phyloP scores from a whole-genome alignment of 2,329 filamentous ascomycete species.

The Hypoxylon sp. region DNA sequence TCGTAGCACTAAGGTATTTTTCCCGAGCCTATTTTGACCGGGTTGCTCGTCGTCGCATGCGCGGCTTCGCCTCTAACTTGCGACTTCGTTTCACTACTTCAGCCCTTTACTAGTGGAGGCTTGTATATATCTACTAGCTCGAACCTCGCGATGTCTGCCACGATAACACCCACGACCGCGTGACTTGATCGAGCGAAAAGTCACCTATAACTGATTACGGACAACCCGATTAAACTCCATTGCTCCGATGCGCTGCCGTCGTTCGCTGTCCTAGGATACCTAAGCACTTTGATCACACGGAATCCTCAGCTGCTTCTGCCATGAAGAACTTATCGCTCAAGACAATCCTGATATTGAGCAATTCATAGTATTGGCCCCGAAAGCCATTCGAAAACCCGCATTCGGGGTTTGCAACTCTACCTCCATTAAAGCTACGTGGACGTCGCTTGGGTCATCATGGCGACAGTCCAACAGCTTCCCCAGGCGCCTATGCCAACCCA shows the following conservation, averaged over 20 bases:
- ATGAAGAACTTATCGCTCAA: slow-evolving; percentile 38
- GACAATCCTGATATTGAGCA: slow-evolving; percentile 23
- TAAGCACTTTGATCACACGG: slow-evolving; percentile 26
- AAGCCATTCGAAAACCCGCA: slow-evolving; percentile 15
- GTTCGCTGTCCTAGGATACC: slow-evolving; percentile 19
- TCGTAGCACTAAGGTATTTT: slow-evolving; percentile 32
- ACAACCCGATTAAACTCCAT: slow-evolving; percentile 13
- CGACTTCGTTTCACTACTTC: slow-evolving; percentile 16
- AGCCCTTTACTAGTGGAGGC: slow-evolving; percentile 22
- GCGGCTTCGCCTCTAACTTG: slow-evolving; percentile 26
- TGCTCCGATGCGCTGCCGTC: slow-evolving; percentile 24
- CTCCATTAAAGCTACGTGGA: slow-evolving; percentile 14
- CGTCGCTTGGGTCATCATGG: slow-evolving; percentile 51
- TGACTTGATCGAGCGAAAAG: slow-evolving; percentile 23
- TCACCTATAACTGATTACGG: slow-evolving; percentile 8
- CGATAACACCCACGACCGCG: slow-evolving; percentile 19
- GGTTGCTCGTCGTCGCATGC: slow-evolving; percentile 21
- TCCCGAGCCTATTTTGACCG: slow-evolving; percentile 30
- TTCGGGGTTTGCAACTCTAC: slow-evolving; percentile 1
- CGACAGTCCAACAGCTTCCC: slow-evolving; percentile 64
- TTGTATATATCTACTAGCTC: slow-evolving; percentile 33
- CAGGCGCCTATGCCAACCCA: slow-evolving; percentile 66
- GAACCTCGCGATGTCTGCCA: slow-evolving; percentile 29
- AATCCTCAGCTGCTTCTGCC: slow-evolving; percentile 28
- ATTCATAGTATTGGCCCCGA: slow-evolving; percentile 26